These are phyloP conservation scores for Aegilops sharonensis DNA, from an alignment of 176 grass and related monocot species.

Conservation along the genomic window DNA sequence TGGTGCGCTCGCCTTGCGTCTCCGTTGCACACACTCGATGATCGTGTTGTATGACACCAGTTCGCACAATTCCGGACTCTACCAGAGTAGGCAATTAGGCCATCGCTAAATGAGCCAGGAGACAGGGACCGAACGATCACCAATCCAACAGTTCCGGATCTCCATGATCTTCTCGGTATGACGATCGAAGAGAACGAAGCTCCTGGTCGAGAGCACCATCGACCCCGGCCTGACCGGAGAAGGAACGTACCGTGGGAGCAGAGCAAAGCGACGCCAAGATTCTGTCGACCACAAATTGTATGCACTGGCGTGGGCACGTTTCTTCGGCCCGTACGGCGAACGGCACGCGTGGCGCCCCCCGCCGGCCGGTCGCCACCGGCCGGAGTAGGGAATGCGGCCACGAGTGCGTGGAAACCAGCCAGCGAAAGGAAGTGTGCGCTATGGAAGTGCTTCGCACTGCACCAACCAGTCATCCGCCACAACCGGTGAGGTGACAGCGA, in stretches of 20 bases:
- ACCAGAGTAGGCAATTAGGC: background rate
- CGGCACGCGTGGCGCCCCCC: background rate
- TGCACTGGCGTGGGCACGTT: background rate
- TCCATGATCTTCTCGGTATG: background rate
- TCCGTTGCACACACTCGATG: background rate
- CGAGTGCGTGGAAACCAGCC: background rate
- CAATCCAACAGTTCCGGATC: too few species aligned
- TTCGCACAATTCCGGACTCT: background rate
- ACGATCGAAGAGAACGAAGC: background rate
- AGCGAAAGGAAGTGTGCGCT: background rate
- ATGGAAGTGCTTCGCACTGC: background rate
- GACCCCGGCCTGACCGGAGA: background rate
- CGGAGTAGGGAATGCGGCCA: background rate
- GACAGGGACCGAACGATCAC: constrained; percentile 10
- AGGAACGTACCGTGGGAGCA: background rate
- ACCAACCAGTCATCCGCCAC: constrained; percentile 11
- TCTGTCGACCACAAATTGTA: background rate
- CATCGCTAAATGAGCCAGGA: background rate
- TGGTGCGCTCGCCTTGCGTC: background rate
- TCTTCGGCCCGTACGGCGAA: background rate
- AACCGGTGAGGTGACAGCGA: background rate
- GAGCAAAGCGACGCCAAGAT: background rate
- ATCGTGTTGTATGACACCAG: background rate
- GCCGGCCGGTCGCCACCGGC: background rate
- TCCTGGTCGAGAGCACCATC: background rate